Percentiles rank a stretch among this genome's conserved stretches.
Conservation (phyloP, 2,329 filamentous ascomycete species). For the Paradendryphiella salina region DNA sequence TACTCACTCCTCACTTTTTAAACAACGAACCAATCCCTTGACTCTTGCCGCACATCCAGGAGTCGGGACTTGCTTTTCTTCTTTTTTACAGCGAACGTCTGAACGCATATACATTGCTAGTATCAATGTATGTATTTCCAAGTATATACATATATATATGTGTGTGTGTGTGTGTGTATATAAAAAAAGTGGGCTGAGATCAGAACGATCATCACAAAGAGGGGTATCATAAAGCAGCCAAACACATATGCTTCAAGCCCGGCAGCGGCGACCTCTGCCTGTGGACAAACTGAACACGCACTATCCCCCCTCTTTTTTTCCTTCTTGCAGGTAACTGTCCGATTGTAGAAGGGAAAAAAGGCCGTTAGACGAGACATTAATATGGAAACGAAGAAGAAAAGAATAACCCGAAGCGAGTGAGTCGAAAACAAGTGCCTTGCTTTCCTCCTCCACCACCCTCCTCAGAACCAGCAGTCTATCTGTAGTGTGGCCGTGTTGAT, state of each 20-base stretch:
- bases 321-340: neutral
- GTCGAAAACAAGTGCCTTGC: neutral
- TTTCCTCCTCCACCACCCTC: too few species aligned
- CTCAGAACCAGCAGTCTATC: neutral
- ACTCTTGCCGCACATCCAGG: too few species aligned
- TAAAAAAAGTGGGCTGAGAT: neutral
- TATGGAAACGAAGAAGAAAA: neutral
- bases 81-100: too few species aligned
- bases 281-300: neutral
- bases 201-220: neutral
- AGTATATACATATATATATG: neutral
- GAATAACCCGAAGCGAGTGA: neutral
- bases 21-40: too few species aligned
- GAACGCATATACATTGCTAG: neutral
- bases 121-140: neutral
- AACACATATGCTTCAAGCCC: neutral
- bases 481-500: constrained; percentile 3
- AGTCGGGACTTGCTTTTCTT: neutral
- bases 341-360: neutral
- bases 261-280: neutral
- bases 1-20: too few species aligned
- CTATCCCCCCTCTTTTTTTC: neutral
- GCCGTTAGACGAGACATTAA: constrained; percentile 1
- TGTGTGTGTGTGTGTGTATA: neutral
- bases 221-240: constrained; percentile 5